phyloP scores from a whole-genome alignment of 164 flowering plant species.

The Magnolia changhungtana region DNA sequence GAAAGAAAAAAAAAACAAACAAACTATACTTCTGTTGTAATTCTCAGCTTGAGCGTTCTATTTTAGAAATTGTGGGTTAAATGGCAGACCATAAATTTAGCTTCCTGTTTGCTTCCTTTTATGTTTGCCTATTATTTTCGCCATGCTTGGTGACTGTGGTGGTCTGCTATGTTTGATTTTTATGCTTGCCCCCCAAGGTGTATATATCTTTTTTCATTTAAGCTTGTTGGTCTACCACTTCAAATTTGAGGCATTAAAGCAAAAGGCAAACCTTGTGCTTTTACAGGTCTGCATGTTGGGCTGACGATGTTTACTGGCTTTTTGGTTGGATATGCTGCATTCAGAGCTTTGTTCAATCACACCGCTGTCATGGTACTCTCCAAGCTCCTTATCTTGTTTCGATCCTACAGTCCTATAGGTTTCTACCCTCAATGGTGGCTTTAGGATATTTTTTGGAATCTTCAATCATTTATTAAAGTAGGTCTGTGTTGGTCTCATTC shows the following conservation, averaged over 20 bases:
- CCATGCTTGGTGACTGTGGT: no score
- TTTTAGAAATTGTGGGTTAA: no score
- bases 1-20: no score
- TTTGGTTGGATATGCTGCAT: constrained; percentile 79
- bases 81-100: no score
- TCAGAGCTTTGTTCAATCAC: constrained; percentile 78
- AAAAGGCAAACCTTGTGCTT: not conserved
- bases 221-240: no score
- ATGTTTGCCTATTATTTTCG: no score
- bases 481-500: constrained; percentile 1
- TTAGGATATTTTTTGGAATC: not conserved
- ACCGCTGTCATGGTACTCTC: constrained; percentile 66
- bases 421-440: not conserved
- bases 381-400: not conserved
- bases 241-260: not conserved
- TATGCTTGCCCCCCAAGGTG: no score
- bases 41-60: no score
- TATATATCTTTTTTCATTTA: no score
- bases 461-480: not conserved
- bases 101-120: no score
- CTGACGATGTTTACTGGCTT: constrained; percentile 85
- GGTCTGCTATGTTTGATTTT: no score
- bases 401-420: not conserved
- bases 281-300: constrained; percentile 79
- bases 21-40: no score